phyloP scores from a whole-genome alignment of 192 early-diverging fungal genomes.

The Coemansia sp. region DNA sequence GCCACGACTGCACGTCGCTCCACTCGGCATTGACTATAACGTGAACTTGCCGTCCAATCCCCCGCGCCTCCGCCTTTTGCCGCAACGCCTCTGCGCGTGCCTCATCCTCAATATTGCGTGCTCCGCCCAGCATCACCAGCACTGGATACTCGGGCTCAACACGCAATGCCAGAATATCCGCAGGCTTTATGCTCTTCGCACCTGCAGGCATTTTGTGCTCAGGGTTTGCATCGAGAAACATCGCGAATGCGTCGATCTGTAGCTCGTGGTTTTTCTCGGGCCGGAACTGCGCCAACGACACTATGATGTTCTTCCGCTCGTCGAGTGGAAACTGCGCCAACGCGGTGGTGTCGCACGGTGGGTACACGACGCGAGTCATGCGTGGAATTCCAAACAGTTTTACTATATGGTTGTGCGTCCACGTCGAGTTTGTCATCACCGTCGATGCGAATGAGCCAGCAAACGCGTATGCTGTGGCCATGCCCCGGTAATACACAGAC shows the following conservation, averaged over 20 bases:
- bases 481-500: slow-evolving; percentile 76
- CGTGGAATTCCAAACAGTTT: slow-evolving; percentile 69
- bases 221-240: slow-evolving; percentile 63
- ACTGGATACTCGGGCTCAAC: slow-evolving; percentile 21
- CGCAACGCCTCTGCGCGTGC: slow-evolving; percentile 63
- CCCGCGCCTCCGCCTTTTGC: slow-evolving; percentile 50
- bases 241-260: slow-evolving; percentile 75
- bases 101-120: slow-evolving; percentile 77
- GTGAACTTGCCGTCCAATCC: slow-evolving; percentile 67
- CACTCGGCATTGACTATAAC: slow-evolving; percentile 85
- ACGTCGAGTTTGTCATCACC: slow-evolving; percentile 95
- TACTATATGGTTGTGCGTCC: slow-evolving; percentile 92
- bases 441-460: slow-evolving; percentile 77
- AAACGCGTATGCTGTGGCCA: slow-evolving; percentile 69
- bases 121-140: slow-evolving; percentile 85
- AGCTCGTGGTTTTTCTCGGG: slow-evolving; percentile 92
- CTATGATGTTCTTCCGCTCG: slow-evolving; percentile 59
- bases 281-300: slow-evolving; percentile 94
- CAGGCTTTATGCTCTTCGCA: slow-evolving; percentile 16
- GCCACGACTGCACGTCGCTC: slow-evolving; percentile 61
- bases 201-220: slow-evolving; percentile 31
- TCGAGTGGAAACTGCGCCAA: slow-evolving; percentile 61
- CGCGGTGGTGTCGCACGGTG: slow-evolving; percentile 84
- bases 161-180: background rate
- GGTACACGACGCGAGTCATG: slow-evolving; percentile 75